Base-by-base conservation (phyloP, 192 early-diverging fungal genomes). In the Backusella mclennaniae region DNA sequence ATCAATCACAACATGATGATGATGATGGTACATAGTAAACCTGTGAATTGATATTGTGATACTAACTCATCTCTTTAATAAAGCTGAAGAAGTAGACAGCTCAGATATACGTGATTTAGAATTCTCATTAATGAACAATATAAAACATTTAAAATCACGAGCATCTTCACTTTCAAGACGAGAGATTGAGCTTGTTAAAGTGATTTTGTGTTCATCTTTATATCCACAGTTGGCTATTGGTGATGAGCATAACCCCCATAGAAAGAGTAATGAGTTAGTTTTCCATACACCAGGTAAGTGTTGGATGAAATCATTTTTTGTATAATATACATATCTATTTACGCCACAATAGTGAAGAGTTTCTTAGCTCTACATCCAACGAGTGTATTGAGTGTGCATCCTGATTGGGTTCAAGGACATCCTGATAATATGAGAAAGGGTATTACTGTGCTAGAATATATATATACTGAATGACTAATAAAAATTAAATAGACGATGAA, bases 181-280 rank as follows among this genome's bases (percentile, higher is more conserved):
- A 6, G 84, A 91, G 41, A 76, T 89, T 6, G 83, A 79, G 59
- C 44, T 92, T n/a, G 42, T 92, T 36, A 90, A 92, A 74, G 74
- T 92, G 0, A 85, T 92, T 15, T 53, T 90, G 35, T 91, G 87
- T 63, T 90, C 87, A 11, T 87, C 92, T 8, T 75, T 92, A 17
- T 92, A 93, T 73, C 91, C 91, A 2, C 84, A 92, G 77, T 59
- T 92, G 42, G 90, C 91, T 19, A 80, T 91, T 69, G 77, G 87
- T 15, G 91, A 92, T 73, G 89, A 90, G n/a, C 83, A 88, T n/a
- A 92, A 92, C 69, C 79, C 79, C 17, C 69, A 80, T 71, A 35
- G 91, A 35, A 84, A 81, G 49, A 78, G 72, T 29, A 80, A 76
- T 14, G 89, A 92, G 66, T 69, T 90, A 69, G 75, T 90, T 17